These are phyloP conservation scores for Backusella circina DNA, from an alignment of 192 early-diverging fungal genomes.

Conservation along the genomic window DNA sequence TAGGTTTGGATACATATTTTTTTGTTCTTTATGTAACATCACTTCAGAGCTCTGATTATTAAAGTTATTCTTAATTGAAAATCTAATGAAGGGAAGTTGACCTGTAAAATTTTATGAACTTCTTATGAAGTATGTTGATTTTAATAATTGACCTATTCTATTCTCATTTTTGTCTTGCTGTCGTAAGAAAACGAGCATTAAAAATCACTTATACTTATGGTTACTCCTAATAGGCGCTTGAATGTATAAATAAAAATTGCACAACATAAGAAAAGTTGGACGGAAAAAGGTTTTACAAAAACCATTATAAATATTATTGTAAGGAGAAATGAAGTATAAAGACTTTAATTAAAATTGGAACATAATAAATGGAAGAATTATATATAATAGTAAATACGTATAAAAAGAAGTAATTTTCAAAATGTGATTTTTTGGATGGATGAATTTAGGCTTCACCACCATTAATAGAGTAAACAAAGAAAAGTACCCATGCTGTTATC, in stretches of 20 bases:
- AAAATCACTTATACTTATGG: not conserved
- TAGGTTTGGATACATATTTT: not conserved
- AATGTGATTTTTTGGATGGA: not conserved
- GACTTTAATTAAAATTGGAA: not conserved
- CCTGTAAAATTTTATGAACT: not conserved
- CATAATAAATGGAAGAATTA: not conserved
- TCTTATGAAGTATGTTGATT: not conserved
- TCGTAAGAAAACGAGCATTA: not conserved
- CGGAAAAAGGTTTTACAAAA: not conserved
- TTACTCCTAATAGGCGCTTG: not conserved
- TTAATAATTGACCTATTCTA: not conserved
- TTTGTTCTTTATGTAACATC: not conserved
- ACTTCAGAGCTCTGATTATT: not conserved
- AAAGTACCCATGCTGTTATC: conserved; percentile 26
- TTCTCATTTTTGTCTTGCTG: not conserved
- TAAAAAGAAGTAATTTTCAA: not conserved
- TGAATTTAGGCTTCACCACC: not conserved
- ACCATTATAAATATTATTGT: not conserved
- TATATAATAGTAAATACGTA: not conserved
- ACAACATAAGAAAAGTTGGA: not conserved
- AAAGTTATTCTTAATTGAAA: not conserved
- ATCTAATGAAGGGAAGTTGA: not conserved
- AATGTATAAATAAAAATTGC: not conserved
- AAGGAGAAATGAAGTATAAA: not conserved
- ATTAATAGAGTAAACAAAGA: conserved; percentile 24